phyloP scores from a whole-genome alignment of 139 green algal species.

The Haematococcus sp. region DNA sequence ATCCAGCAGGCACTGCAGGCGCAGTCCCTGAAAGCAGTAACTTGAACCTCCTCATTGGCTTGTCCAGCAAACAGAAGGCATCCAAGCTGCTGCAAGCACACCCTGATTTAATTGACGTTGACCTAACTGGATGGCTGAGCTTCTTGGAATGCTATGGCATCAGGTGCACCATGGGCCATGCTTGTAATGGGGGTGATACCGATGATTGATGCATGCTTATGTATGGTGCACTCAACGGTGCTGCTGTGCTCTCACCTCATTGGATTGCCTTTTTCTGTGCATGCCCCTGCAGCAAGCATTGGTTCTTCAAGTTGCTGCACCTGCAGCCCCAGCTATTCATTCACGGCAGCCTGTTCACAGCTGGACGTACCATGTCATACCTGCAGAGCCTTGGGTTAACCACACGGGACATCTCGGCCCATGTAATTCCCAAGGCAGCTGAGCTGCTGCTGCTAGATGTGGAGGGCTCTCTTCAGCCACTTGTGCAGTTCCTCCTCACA shows the following conservation, averaged over 20 bases:
- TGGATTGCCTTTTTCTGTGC: too few relatives aligned
- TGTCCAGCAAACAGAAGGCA: constrained; percentile 3
- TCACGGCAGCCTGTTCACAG: constrained; percentile 19
- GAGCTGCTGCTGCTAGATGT: constrained; percentile 13
- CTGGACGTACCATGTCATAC: constrained; percentile 11
- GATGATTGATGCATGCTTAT: not conserved
- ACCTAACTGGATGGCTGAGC: constrained; percentile 1
- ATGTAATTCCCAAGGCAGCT: constrained; percentile 8
- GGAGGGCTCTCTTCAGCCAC: not conserved
- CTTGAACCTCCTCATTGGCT: too few relatives aligned
- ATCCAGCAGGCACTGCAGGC: too few relatives aligned
- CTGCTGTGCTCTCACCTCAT: too few relatives aligned
- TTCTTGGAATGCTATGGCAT: constrained; percentile 5
- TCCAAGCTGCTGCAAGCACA: not conserved
- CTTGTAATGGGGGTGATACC: not conserved
- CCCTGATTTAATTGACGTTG: constrained; percentile 8
- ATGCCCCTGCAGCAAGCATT: not conserved
- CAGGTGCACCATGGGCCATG: not conserved
- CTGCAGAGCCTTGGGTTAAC: constrained; percentile 25
- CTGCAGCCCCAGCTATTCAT: constrained; percentile 13
- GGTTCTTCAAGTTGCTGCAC: constrained; percentile 20
- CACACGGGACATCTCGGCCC: constrained; percentile 6
- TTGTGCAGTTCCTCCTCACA: not conserved
- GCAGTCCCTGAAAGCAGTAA: too few relatives aligned
- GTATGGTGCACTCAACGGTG: too few relatives aligned